phyloP scores from a whole-genome alignment of 2,329 filamentous ascomycete species.

The Claviceps sp. region DNA sequence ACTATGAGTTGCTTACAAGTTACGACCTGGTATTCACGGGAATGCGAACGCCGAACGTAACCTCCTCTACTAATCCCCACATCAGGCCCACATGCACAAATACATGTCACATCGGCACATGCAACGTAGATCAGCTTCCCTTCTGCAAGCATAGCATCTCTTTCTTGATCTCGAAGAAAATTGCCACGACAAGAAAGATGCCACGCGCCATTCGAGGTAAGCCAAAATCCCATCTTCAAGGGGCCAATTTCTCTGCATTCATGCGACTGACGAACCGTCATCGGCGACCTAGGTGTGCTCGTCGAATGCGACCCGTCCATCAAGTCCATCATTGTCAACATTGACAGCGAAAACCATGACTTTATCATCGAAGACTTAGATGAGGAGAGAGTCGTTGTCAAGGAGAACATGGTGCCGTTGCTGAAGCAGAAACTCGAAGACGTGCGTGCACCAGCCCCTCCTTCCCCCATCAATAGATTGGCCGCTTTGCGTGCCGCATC shows the following conservation, averaged over 20 bases:
- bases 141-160: too few relatives aligned
- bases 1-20: too few relatives aligned
- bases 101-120: too few relatives aligned
- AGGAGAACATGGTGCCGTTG: conserved; percentile 55
- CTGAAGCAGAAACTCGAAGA: conserved; percentile 58
- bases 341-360: conserved; percentile 56
- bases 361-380: conserved; percentile 73
- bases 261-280: conserved; percentile 3
- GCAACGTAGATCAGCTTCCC: too few relatives aligned
- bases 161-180: too few relatives aligned
- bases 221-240: not conserved
- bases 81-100: too few relatives aligned
- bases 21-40: too few relatives aligned
- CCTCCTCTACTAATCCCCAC: too few relatives aligned
- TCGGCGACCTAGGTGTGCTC: conserved; percentile 43
- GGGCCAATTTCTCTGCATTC: not conserved
- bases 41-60: too few relatives aligned
- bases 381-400: conserved; percentile 61
- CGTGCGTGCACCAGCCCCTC: conserved; percentile 27
- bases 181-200: conserved; percentile 23
- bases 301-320: conserved; percentile 78
- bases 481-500: too few relatives aligned
- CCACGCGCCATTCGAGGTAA: conserved; percentile 44
- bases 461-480: too few relatives aligned
- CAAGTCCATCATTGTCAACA: conserved; percentile 71